Conservation (phyloP, 225 moss, liverwort and hornwort genomes). For the Asterella californica region DNA sequence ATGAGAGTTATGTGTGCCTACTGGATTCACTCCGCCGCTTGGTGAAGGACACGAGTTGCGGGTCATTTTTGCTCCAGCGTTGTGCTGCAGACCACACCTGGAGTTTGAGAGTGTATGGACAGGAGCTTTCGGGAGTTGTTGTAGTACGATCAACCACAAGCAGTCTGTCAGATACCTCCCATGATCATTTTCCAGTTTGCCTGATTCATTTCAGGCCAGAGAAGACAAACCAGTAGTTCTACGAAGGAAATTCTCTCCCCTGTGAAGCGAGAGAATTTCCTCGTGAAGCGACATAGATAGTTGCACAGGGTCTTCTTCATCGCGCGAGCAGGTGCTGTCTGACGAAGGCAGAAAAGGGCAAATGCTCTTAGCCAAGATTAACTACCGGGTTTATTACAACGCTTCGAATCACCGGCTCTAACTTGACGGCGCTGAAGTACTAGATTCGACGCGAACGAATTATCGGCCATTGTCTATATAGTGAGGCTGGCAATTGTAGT, state of each 20-base stretch:
- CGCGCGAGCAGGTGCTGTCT: not conserved
- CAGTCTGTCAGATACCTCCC: not conserved
- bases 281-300: not conserved
- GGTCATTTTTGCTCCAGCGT: conserved; percentile 2
- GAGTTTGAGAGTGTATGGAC: conserved; percentile 1
- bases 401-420: conserved; percentile 4
- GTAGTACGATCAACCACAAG: not conserved
- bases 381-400: conserved; percentile 12
- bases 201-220: not conserved
- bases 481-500: conserved; percentile 9
- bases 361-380: not conserved
- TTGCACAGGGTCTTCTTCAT: not conserved
- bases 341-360: not conserved
- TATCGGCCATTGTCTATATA: conserved; percentile 6
- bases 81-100: not conserved
- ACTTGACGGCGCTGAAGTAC: not conserved
- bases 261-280: not conserved
- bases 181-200: not conserved
- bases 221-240: not conserved
- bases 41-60: conserved; percentile 6
- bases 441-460: not conserved
- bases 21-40: not conserved
- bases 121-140: not conserved
- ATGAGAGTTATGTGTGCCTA: not conserved
- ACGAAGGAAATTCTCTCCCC: not conserved